phyloP scores from a whole-genome alignment of 352 stramenopile species.

The Elongisporangium anandrum region DNA sequence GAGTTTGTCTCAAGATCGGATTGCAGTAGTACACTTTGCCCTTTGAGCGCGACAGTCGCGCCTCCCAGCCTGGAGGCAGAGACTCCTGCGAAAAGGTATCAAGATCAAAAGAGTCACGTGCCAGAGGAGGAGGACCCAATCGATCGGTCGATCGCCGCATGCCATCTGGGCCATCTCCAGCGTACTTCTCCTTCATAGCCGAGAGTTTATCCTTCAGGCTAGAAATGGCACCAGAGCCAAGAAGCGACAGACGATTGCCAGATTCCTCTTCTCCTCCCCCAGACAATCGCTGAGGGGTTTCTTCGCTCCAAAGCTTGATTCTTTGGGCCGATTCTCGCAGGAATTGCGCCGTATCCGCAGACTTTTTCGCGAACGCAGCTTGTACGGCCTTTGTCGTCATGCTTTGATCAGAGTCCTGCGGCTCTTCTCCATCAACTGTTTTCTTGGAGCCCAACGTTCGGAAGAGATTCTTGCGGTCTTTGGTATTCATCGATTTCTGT shows the following conservation, averaged over 20 bases:
- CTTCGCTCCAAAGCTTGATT: constrained; percentile 68
- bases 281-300: constrained; percentile 45
- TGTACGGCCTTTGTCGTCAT: constrained; percentile 37
- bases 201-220: constrained; percentile 65
- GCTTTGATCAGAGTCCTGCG: constrained; percentile 33
- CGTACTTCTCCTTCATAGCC: constrained; percentile 83
- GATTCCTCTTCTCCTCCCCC: constrained; percentile 40
- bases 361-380: constrained; percentile 61
- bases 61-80: constrained; percentile 75
- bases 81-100: constrained; percentile 49
- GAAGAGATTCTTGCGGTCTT: constrained; percentile 49
- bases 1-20: constrained; percentile 58
- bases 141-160: constrained; percentile 2
- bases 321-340: constrained; percentile 66
- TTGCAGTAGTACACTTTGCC: constrained; percentile 87
- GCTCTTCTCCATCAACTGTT: constrained; percentile 28
- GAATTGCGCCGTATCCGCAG: constrained; percentile 73
- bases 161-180: constrained; percentile 31
- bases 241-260: constrained; percentile 45
- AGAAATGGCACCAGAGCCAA: constrained; percentile 62
- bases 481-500: constrained; percentile 26
- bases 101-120: constrained; percentile 60
- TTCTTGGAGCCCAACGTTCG: constrained; percentile 78
- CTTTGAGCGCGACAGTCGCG: constrained; percentile 78
- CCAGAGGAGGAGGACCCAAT: constrained; percentile 6